Evolutionary conservation across 2,329 filamentous ascomycete species (phyloP).

Genomic region (Fusarium dimerum): DNA sequence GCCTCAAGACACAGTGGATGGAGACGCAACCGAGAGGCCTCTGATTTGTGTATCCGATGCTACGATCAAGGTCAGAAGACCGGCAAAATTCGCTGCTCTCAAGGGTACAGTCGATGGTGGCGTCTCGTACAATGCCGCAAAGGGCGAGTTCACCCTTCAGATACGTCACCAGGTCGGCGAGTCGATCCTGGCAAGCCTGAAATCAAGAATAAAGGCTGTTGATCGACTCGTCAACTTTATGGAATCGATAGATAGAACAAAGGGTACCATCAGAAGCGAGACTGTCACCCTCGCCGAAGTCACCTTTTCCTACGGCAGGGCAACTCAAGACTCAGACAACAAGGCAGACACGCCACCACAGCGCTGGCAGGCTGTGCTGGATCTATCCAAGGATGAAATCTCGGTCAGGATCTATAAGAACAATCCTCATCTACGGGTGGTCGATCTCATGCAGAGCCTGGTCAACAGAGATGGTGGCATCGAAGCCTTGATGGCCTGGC

Average conservation of each 20-base stretch:
- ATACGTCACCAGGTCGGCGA: slow-evolving; percentile 60
- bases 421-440: slow-evolving; percentile 68
- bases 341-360: slow-evolving; percentile 7
- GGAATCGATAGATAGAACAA: slow-evolving; percentile 60
- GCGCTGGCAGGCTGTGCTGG: slow-evolving; percentile 57
- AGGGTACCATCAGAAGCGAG: slow-evolving; percentile 57
- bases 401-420: slow-evolving; percentile 58
- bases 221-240: slow-evolving; percentile 72
- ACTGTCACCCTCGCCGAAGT: slow-evolving; percentile 63
- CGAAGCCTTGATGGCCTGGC: slow-evolving; percentile 52
- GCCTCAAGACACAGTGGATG: slow-evolving; percentile 5
- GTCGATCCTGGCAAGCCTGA: slow-evolving; percentile 59
- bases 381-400: slow-evolving; percentile 56
- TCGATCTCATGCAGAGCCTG: slow-evolving; percentile 58
- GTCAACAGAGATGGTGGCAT: slow-evolving; percentile 58
- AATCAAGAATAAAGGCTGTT: slow-evolving; percentile 63
- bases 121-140: slow-evolving; percentile 59
- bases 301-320: slow-evolving; percentile 65
- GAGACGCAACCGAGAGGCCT: slow-evolving; percentile 5
- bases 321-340: slow-evolving; percentile 3
- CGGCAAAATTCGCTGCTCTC: slow-evolving; percentile 56
- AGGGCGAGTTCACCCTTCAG: slow-evolving; percentile 64
- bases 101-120: slow-evolving; percentile 53
- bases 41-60: slow-evolving; percentile 52
- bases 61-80: slow-evolving; percentile 54